phyloP scores from a whole-genome alignment of 2,329 filamentous ascomycete genomes.

The Albophoma yamanashiensis region DNA sequence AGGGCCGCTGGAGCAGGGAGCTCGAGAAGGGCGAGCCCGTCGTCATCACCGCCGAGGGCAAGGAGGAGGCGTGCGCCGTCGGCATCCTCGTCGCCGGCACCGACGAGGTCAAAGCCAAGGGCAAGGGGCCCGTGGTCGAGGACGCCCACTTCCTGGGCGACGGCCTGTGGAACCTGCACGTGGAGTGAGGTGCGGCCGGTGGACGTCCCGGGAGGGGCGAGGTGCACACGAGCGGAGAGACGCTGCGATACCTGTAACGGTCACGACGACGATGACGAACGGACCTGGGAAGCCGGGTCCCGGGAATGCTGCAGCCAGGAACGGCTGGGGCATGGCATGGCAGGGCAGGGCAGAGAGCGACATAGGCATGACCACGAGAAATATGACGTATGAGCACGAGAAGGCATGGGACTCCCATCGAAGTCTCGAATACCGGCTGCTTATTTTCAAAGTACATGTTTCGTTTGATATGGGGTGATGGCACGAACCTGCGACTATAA shows the following conservation, averaged over 20 bases:
- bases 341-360: neutral
- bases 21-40: constrained; percentile 74
- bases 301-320: neutral
- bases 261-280: neutral
- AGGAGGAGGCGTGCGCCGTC: constrained; percentile 81
- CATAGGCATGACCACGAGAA: neutral
- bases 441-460: neutral
- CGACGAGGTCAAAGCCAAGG: constrained; percentile 84
- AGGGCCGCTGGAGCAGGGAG: constrained; percentile 53
- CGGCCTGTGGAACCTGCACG: constrained; percentile 70
- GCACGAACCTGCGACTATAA: too few species aligned
- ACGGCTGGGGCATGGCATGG: neutral
- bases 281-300: neutral
- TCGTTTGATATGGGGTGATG: neutral
- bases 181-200: constrained; percentile 27
- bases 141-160: constrained; percentile 90
- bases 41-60: constrained; percentile 85
- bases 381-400: neutral
- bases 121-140: constrained; percentile 90
- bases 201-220: neutral
- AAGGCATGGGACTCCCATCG: neutral
- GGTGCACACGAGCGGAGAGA: neutral
- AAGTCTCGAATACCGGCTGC: neutral
- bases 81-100: constrained; percentile 77
- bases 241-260: neutral